These are phyloP conservation scores for Globisporangium cederbergense DNA, from an alignment of 352 stramenopile species.

Conservation along the genomic window DNA sequence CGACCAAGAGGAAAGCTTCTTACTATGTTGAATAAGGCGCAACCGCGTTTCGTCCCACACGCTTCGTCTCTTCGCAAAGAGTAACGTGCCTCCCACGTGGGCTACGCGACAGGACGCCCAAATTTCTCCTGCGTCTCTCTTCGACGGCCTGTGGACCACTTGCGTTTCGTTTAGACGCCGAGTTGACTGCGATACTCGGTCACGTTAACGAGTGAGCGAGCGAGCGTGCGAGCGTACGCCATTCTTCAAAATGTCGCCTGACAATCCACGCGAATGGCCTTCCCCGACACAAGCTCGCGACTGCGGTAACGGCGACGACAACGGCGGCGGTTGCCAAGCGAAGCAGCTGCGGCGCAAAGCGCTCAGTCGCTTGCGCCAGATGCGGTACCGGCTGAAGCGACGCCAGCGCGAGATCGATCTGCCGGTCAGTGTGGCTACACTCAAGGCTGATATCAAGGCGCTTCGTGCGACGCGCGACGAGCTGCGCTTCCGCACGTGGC, in stretches of 20 bases:
- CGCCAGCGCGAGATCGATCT: constrained; percentile 21
- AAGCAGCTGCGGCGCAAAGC: constrained; percentile 10
- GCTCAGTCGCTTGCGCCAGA: constrained; percentile 20
- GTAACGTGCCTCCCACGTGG: background rate
- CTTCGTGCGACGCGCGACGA: constrained; percentile 10
- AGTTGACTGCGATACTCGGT: background rate
- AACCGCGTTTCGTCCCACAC: background rate
- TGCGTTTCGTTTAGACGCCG: background rate
- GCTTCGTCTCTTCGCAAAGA: background rate
- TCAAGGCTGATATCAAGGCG: constrained; percentile 16
- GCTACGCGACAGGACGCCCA: background rate
- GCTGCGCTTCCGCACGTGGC: constrained; percentile 6
- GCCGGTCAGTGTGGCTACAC: constrained; percentile 1
- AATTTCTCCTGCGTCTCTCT: background rate
- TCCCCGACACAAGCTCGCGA: background rate
- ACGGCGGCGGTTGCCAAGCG: background rate
- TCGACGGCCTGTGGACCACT: background rate
- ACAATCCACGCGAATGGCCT: background rate
- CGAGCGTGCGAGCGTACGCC: background rate
- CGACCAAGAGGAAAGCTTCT: background rate
- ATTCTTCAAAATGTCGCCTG: constrained; percentile 4
- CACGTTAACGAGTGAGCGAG: background rate
- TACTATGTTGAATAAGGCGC: background rate
- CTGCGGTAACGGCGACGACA: no score
- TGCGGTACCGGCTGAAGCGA: constrained; percentile 27